Evolutionary conservation across 495 filamentous ascomycete genomes (phyloP).

Genomic region (Tuber brumale): DNA sequence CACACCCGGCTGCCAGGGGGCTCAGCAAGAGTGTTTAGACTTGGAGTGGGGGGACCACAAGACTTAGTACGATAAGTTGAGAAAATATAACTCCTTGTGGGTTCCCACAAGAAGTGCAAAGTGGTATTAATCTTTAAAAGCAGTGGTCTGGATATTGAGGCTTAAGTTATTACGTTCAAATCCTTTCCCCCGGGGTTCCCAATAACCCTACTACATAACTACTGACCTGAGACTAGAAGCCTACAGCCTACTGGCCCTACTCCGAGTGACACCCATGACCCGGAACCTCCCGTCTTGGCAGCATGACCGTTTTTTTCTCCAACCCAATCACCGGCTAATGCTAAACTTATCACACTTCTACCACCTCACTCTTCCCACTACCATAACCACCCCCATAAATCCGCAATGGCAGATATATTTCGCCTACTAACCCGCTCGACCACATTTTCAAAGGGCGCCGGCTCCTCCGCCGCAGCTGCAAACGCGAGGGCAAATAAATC

Average conservation of each 20-base stretch:
- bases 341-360: background rate
- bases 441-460: slow-evolving; percentile 43
- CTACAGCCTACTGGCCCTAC: background rate
- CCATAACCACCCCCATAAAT: background rate
- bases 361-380: background rate
- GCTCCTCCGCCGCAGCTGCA: slow-evolving; percentile 44
- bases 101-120: background rate
- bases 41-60: background rate
- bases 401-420: slow-evolving; percentile 50
- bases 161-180: slow-evolving; percentile 5
- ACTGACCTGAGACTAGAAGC: background rate
- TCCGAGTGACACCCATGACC: background rate
- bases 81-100: background rate
- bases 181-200: background rate
- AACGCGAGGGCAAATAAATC: slow-evolving; percentile 1
- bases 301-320: slow-evolving; percentile 13
- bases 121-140: background rate
- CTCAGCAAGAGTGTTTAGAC: background rate
- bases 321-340: background rate
- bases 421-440: slow-evolving; percentile 61
- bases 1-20: background rate
- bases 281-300: slow-evolving; percentile 28
- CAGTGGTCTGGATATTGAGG: slow-evolving; percentile 1
- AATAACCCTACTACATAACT: background rate
- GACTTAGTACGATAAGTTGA: background rate